Evolutionary conservation across 1,284 basidiomycete genomes (phyloP), one percentile per base, ranked within the genome.

Genomic region (Cerrena zonata): DNA sequence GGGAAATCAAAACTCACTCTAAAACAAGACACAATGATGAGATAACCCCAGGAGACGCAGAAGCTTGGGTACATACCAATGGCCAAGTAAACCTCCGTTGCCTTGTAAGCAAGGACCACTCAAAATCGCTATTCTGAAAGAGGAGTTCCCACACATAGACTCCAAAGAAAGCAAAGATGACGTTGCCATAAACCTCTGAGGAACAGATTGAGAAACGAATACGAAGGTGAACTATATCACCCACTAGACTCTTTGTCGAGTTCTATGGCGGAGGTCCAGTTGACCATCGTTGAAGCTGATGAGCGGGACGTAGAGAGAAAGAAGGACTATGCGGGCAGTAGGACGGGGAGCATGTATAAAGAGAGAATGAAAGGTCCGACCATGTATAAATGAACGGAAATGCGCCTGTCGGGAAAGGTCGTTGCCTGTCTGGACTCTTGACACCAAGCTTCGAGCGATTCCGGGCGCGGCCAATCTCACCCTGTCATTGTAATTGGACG

Each of bases 131-230:
- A 3, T 84, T 85, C 56, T 74, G 67, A 55, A 79, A 71, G 36
- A 88, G 55, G n/a, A n/a, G n/a, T 62, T 88, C 85, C 84, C 84
- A 87, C 21, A 80, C 51, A 56, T 83, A 82, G 30, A 84, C 60
- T 26, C 85, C 85, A 55, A 80, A 79, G 50, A 83, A 71, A 22
- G 72, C 66, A 58, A 82, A 81, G 25, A 84, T 73, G 44, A 84
- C 60, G 56, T 81, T 79, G 45, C 69, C 67, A 61, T 84, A 82
- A 46, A 75, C 73, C 44, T 66, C 82, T 85, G 52, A n/a, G 49
- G n/a, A n/a, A n/a, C n/a, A n/a, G n/a, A n/a, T n/a, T 13, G 13
- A 7, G 27, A 23, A 5, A 11, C 4, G 27, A 48, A 40, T 5
- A 18, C n/a, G 45, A 42, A 7, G 39, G 34, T 10, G 21, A 18